Percentiles rank a stretch among this genome's conserved stretches.
Evolutionary conservation across 2,329 filamentous ascomycete species (phyloP).

Genomic region (Diplodia corticola): DNA sequence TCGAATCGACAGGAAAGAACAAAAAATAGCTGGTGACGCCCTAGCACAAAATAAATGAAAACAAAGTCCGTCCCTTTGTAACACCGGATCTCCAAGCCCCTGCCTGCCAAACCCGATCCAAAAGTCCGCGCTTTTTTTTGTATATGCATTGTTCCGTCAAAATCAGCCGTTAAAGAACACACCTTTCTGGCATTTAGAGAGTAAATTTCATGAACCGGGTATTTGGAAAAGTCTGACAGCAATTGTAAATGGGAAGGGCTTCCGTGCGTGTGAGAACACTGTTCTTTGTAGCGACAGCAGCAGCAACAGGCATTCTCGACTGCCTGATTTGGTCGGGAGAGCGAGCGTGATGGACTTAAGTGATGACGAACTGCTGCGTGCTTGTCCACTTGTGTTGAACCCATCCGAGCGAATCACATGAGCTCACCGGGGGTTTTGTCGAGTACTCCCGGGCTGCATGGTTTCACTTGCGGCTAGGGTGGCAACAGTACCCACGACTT

Average conservation of each 20-base stretch:
- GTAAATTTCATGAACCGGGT: constrained; percentile 4
- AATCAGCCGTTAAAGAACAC: neutral
- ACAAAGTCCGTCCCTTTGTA: neutral
- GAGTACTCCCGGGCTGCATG: neutral
- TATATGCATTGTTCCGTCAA: constrained; percentile 3
- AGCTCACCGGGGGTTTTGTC: neutral
- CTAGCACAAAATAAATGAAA: neutral
- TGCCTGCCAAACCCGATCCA: neutral
- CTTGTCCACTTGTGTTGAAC: neutral
- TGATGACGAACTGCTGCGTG: neutral
- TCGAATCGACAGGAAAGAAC: neutral
- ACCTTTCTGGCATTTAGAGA: neutral
- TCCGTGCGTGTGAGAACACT: neutral
- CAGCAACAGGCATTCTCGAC: too few species aligned
- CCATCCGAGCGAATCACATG: neutral
- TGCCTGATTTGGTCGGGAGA: neutral
- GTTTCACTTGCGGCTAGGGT: neutral
- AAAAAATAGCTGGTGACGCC: neutral
- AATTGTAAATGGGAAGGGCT: neutral
- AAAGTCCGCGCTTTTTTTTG: neutral
- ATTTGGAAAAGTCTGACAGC: constrained; percentile 3
- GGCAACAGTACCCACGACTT: neutral
- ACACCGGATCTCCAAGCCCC: neutral
- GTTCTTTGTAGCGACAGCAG: neutral
- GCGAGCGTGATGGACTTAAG: neutral